Base-by-base conservation (phyloP, 805 yeast genomes). In the Candida ponderosae region DNA sequence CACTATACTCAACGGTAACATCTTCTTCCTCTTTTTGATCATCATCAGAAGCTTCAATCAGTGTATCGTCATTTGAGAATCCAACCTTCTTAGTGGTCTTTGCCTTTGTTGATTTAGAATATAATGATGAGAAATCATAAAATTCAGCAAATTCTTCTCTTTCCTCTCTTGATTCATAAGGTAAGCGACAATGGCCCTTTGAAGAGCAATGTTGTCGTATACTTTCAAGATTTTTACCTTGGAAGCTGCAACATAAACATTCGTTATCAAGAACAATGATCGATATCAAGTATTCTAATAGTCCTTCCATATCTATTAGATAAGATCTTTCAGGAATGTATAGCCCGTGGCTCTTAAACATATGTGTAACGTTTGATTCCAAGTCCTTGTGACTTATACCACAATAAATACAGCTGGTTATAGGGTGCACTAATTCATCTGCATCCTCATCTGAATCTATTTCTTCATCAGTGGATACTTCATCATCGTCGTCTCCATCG, bases 141-240 rank as follows among this genome's bases (percentile, higher is more conserved):
- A 81, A 93, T 30, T 77, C 81, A 0, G 88, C 73, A 32, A 90
- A 69, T 51, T 80, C 82, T 34, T 78, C 70, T 52, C 79, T 78
- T 51, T 93, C 95, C 40, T 80, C 81, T 37, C 76, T 81, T 0
- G 76, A 60, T 50, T 93, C 97, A 59, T 83, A 93, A 1, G 97
- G 97, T 42, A 93, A 71, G 53, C 77, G 74, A 64, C 90, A 82
- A 59, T 93, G 99, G 40, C 87, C 77, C 59, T 93, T 93, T 8
- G 82, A 72, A 5, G 68, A 50, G 83, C 87, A 81, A 59, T 93
- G 99, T 31, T 86, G 93, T 47, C 96, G 79, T 10, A 85, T 88
- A 42, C 95, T 83, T 51, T 85, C 94, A 23, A 90, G 54, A 37
- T 78, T 76, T 43, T 75, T 73, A n/a, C 97, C 97, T 58, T 84